These are phyloP conservation scores for Exophiala sp. DNA, from an alignment of 2,329 filamentous ascomycete species.

Conservation along the genomic window DNA sequence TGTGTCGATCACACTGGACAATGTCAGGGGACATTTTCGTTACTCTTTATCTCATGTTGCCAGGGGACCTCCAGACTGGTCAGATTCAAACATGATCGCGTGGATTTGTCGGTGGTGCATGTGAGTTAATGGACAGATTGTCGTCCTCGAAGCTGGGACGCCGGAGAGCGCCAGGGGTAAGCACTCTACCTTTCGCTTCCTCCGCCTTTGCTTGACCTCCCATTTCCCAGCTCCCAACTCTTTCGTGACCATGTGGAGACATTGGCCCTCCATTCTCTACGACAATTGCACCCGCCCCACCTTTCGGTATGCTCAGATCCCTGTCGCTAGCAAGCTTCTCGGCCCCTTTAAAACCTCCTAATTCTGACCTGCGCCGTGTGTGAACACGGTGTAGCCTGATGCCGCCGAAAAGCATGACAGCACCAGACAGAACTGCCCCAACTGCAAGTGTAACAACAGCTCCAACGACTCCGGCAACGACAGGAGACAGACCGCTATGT, in stretches of 20 bases:
- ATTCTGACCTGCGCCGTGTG: conserved; percentile 34
- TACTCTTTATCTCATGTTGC: not conserved
- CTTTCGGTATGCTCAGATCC: conserved; percentile 49
- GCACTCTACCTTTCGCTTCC: conserved; percentile 17
- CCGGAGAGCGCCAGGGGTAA: conserved; percentile 13
- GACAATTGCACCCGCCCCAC: conserved; percentile 36
- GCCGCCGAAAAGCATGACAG: conserved; percentile 43
- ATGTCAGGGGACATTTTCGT: too few species aligned
- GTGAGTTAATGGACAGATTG: conserved; percentile 37
- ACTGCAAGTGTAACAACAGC: conserved; percentile 51
- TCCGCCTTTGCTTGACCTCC: conserved; percentile 29
- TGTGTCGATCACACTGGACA: too few species aligned
- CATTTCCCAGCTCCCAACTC: conserved; percentile 58
- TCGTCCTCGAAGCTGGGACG: conserved; percentile 47
- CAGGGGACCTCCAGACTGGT: not conserved
- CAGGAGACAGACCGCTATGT: conserved; percentile 32
- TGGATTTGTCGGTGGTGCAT: conserved; percentile 43
- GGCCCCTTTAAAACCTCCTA: conserved; percentile 56
- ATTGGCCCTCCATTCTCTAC: conserved; percentile 28
- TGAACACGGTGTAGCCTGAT: conserved; percentile 41
- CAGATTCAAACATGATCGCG: conserved; percentile 48
- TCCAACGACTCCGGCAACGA: conserved; percentile 55
- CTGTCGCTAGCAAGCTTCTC: conserved; percentile 54
- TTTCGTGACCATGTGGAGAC: conserved; percentile 46
- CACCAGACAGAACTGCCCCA: conserved; percentile 39